Evolutionary conservation across 768 basidiomycete genomes (phyloP), one percentile per base, ranked within the genome.

Genomic region (Mycena haematopus): DNA sequence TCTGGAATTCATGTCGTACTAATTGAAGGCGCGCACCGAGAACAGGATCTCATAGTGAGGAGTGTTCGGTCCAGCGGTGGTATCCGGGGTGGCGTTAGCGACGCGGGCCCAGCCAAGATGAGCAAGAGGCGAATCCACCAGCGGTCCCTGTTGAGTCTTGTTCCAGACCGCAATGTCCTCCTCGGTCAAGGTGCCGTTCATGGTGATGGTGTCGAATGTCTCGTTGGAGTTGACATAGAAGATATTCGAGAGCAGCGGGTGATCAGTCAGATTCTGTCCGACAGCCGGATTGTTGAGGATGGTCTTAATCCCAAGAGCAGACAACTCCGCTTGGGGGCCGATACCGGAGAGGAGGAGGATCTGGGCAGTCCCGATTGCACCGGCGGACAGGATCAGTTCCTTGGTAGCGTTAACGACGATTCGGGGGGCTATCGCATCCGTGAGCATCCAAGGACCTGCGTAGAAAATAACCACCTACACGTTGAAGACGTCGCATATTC

Each of bases 21-120:
- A 31, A 9, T 9, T 25, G 1, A 21, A 36, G 11, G 40, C n/a
- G 9, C 59, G 6, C 14, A 64, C 63, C 7, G 63, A 36, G n/a
- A 64, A 42, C 24, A 55, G 45, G 0, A 71, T 60, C 47, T 75
- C 74, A 29, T 69, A 67, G 58, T 75, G 72, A 21, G 70, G 68
- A 21, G 67, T 71, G 8, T 58, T 50, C 1, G 56, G 58, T 10
- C 74, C 74, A 0, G 72, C 62, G 4, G 74, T 64, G 6, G 72
- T 71, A 54, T 73, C 72, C 6, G 25, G 38, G 36, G 53, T 22
- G 11, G 61, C 44, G 14, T 60, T 47, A 19, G 45, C 44, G 8
- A 72, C 7, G 10, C 70, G 65, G 17, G 66, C 59, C 53, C 68
- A 73, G 15, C 51, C 66, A 1, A 70, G 27, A 38, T 70, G 71